Percentiles rank a stretch among this genome's conserved stretches.
phyloP scores from a whole-genome alignment of 805 yeast genomes.

The Suhomyces xylopsoci region DNA sequence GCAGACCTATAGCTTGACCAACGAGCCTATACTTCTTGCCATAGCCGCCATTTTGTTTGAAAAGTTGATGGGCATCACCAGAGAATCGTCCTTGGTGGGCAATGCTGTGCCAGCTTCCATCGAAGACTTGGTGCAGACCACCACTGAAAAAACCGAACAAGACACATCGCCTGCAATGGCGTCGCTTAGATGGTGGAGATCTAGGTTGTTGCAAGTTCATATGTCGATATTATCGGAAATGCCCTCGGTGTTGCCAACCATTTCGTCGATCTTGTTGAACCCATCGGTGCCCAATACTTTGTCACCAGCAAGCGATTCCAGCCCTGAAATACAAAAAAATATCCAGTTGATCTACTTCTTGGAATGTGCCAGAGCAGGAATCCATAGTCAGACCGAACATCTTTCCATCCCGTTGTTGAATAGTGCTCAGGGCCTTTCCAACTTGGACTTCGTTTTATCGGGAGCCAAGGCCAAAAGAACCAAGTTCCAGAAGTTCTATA shows the following conservation, averaged over 20 bases:
- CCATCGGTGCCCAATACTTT: slow-evolving; percentile 26
- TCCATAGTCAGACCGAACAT: slow-evolving; percentile 64
- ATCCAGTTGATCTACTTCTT: slow-evolving; percentile 51
- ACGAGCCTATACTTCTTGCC: slow-evolving; percentile 34
- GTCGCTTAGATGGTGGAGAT: slow-evolving; percentile 70
- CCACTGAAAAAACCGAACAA: slow-evolving; percentile 4
- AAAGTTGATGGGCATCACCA: slow-evolving; percentile 39
- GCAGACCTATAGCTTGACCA: slow-evolving; percentile 55
- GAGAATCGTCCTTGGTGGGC: slow-evolving; percentile 41
- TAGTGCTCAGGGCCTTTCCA: slow-evolving; percentile 56
- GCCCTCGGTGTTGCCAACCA: slow-evolving; percentile 45
- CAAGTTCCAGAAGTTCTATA: slow-evolving; percentile 69
- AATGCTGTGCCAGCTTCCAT: slow-evolving; percentile 17
- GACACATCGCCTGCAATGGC: slow-evolving; percentile 34
- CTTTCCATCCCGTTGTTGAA: slow-evolving; percentile 52
- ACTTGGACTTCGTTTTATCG: slow-evolving; percentile 64
- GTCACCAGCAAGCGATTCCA: slow-evolving; percentile 29
- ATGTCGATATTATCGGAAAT: slow-evolving; percentile 63
- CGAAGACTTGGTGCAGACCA: slow-evolving; percentile 22
- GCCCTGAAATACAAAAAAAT: slow-evolving; percentile 27
- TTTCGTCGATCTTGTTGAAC: slow-evolving; percentile 40
- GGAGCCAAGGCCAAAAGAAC: slow-evolving; percentile 90
- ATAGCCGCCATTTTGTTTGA: slow-evolving; percentile 32
- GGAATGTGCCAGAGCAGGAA: slow-evolving; percentile 64
- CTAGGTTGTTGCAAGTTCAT: slow-evolving; percentile 64